phyloP scores from a whole-genome alignment of 176 grass and related monocot genomes.

The Calamus simplicifolius region DNA sequence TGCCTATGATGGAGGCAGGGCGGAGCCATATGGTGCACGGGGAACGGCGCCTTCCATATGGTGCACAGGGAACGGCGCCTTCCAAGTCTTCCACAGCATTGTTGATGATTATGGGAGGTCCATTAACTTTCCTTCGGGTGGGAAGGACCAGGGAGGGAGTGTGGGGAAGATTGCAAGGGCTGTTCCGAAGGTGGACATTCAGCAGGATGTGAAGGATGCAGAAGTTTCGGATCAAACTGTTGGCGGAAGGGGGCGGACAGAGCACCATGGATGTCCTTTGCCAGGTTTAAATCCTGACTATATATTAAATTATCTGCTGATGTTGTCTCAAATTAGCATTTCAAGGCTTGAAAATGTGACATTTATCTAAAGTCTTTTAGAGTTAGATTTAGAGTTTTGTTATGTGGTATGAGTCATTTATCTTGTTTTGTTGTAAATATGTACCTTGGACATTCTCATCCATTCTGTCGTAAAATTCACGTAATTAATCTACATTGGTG shows the following conservation, averaged over 20 bases:
- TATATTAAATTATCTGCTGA: too few species aligned
- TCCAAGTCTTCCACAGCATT: slow-evolving; percentile 41
- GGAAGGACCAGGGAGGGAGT: slow-evolving; percentile 33
- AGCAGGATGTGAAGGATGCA: slow-evolving; percentile 78
- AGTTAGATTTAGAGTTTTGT: too few species aligned
- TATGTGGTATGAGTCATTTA: too few species aligned
- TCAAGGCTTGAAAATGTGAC: too few species aligned
- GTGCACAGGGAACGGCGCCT: too few species aligned
- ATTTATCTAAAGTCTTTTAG: too few species aligned
- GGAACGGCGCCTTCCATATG: too few species aligned
- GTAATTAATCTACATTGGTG: too few species aligned
- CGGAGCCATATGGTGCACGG: slow-evolving; percentile 69
- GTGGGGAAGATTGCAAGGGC: slow-evolving; percentile 68
- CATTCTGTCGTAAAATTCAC: too few species aligned
- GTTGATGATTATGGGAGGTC: slow-evolving; percentile 95
- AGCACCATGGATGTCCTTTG: slow-evolving; percentile 86
- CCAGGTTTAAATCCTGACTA: slow-evolving; percentile 34
- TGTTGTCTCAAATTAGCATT: too few species aligned
- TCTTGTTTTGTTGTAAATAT: too few species aligned
- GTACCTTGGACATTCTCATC: too few species aligned
- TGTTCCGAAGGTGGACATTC: slow-evolving; percentile 71
- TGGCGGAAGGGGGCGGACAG: slow-evolving; percentile 68
- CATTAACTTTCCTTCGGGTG: slow-evolving; percentile 37
- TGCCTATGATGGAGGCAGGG: slow-evolving; percentile 54
- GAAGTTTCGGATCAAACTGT: slow-evolving; percentile 85